phyloP scores from a whole-genome alignment of 148 eudicot species.

The Camellia japonica region DNA sequence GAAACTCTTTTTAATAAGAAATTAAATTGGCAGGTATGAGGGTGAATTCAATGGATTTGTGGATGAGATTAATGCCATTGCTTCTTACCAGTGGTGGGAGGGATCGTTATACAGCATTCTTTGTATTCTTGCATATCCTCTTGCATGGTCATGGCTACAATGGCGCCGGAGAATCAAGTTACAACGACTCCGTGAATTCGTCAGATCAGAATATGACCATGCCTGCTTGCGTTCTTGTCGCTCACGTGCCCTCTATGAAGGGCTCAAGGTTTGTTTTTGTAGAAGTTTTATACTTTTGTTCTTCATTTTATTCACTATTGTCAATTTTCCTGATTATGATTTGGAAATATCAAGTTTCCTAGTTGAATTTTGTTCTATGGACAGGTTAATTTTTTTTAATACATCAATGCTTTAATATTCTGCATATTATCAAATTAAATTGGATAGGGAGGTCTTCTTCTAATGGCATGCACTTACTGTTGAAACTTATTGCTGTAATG shows the following conservation, averaged over 20 bases:
- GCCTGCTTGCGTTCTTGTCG: conserved; percentile 98
- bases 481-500: neutral
- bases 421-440: neutral
- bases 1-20: neutral
- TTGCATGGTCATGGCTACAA: conserved; percentile 98
- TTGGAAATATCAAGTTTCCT: neutral
- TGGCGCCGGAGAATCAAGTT: conserved; percentile 87
- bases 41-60: conserved; percentile 90
- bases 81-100: conserved; percentile 98
- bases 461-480: conserved; percentile 1
- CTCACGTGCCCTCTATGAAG: conserved; percentile 97
- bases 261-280: conserved; percentile 68
- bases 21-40: conserved; percentile 66
- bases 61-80: conserved; percentile 81
- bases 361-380: neutral
- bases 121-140: conserved; percentile 73
- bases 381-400: neutral
- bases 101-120: conserved; percentile 82
- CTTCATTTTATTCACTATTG: neutral
- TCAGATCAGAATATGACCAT: conserved; percentile 97
- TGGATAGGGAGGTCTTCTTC: neutral
- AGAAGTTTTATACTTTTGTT: neutral
- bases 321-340: neutral
- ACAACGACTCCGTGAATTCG: conserved; percentile 91
- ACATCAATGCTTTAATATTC: neutral